A percentile compares a stretch with the other conserved stretches of the same genome.
These are phyloP conservation scores for Penicillium robsamsonii DNA, from an alignment of 495 filamentous ascomycete species.

Conservation along the genomic window DNA sequence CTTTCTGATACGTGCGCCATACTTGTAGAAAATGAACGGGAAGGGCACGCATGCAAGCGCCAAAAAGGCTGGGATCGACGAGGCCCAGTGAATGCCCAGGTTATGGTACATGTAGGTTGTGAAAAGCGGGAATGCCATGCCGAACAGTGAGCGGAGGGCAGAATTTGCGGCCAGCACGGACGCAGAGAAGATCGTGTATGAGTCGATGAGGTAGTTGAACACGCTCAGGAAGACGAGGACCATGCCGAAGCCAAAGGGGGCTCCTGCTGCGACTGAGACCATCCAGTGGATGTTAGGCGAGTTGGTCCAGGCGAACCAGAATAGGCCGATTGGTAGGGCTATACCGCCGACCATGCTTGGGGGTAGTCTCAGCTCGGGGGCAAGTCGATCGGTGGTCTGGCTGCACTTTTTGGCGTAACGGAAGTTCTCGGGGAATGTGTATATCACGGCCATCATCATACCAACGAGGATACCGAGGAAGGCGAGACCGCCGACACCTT, in stretches of 20 bases:
- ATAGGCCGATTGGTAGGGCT: constrained; percentile 52
- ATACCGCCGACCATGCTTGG: constrained; percentile 35
- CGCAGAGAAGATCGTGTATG: constrained; percentile 78
- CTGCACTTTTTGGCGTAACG: constrained; percentile 35
- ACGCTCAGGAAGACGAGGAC: constrained; percentile 70
- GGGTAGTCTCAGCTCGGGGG: constrained; percentile 43
- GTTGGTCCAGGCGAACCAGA: constrained; percentile 71
- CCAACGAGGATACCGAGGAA: constrained; percentile 82
- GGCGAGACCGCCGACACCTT: constrained; percentile 67
- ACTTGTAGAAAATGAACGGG: constrained; percentile 78
- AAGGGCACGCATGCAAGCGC: constrained; percentile 78
- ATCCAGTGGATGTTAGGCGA: constrained; percentile 67
- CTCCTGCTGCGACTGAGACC: constrained; percentile 60
- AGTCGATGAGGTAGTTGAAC: constrained; percentile 79
- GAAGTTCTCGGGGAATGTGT: constrained; percentile 43
- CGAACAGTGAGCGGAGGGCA: constrained; percentile 66
- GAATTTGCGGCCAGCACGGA: constrained; percentile 77
- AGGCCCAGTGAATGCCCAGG: constrained; percentile 81
- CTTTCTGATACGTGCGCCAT: constrained; percentile 62
- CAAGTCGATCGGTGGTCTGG: constrained; percentile 31
- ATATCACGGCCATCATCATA: constrained; percentile 63
- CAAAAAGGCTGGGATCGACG: constrained; percentile 72
- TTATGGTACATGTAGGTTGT: constrained; percentile 72
- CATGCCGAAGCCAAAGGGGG: constrained; percentile 73
- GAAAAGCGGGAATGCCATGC: constrained; percentile 84